Evolutionary conservation across 2,329 filamentous ascomycete genomes (phyloP).

Genomic region (Alternaria sp.): DNA sequence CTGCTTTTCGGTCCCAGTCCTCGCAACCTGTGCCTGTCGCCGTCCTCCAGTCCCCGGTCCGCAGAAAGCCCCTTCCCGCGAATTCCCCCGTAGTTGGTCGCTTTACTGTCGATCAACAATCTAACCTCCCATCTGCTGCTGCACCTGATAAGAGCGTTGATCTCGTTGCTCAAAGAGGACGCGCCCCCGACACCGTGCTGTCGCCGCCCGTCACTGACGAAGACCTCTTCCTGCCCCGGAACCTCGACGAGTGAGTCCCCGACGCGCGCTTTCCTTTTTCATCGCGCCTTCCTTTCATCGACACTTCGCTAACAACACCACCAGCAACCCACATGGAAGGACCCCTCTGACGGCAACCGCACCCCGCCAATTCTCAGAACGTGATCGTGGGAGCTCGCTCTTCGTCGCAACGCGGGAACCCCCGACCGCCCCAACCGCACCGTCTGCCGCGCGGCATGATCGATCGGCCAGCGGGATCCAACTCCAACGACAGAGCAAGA

Average conservation of each 20-base stretch:
- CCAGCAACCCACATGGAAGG: slow-evolving; percentile 44
- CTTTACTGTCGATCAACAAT: slow-evolving; percentile 49
- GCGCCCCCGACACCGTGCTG: slow-evolving; percentile 31
- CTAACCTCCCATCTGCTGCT: slow-evolving; percentile 39
- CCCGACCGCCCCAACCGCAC: not conserved
- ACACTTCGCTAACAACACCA: slow-evolving; percentile 18
- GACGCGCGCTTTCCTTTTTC: slow-evolving; percentile 1
- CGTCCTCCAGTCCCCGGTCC: slow-evolving; percentile 50
- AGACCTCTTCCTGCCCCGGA: slow-evolving; percentile 43
- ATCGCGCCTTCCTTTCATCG: not conserved
- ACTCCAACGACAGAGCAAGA: slow-evolving; percentile 32
- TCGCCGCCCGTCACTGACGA: slow-evolving; percentile 44
- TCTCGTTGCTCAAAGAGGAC: slow-evolving; percentile 31
- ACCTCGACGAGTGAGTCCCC: slow-evolving; percentile 48
- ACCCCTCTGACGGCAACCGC: slow-evolving; percentile 36
- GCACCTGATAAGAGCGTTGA: slow-evolving; percentile 26
- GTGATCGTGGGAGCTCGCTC: slow-evolving; percentile 29
- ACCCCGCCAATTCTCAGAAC: slow-evolving; percentile 30
- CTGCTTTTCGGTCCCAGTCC: slow-evolving; percentile 51
- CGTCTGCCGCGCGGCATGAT: slow-evolving; percentile 42
- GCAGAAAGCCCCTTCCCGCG: slow-evolving; percentile 62
- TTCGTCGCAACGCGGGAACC: slow-evolving; percentile 17
- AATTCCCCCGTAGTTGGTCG: slow-evolving; percentile 56
- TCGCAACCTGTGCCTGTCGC: slow-evolving; percentile 39
- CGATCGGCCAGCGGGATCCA: slow-evolving; percentile 44